Conservation (phyloP, 148 eudicot genomes). For the Cornus controversa region DNA sequence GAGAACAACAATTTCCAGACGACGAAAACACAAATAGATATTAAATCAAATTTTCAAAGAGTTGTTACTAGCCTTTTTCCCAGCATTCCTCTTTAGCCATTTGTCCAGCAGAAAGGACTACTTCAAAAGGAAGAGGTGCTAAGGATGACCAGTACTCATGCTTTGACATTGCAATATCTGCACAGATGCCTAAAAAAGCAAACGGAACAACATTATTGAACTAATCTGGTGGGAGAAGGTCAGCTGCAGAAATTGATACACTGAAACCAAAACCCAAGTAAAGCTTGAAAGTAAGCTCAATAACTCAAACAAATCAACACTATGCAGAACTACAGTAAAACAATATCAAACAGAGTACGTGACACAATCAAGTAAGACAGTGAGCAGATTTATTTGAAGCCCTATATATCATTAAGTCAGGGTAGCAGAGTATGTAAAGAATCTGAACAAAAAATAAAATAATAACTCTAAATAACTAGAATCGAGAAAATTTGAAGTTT, state of each 20-base stretch:
- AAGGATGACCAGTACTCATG: conserved; percentile 89
- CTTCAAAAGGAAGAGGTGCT: conserved; percentile 93
- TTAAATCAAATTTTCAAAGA: background rate
- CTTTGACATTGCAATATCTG: conserved; percentile 74
- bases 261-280: background rate
- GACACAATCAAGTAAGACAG: background rate
- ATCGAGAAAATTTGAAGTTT: background rate
- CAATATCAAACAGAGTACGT: background rate
- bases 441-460: background rate
- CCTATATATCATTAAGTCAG: background rate
- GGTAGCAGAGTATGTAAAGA: background rate
- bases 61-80: conserved; percentile 58
- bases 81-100: conserved; percentile 85
- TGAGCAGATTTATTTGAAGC: background rate
- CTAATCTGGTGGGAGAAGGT: background rate
- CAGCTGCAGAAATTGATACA: background rate
- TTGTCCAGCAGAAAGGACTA: conserved; percentile 92
- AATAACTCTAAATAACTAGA: background rate
- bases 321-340: background rate
- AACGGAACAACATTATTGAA: background rate
- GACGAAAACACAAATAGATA: background rate
- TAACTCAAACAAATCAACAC: background rate
- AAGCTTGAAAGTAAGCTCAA: background rate
- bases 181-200: conserved; percentile 67
- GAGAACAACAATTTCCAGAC: background rate